phyloP scores from a whole-genome alignment of 2,329 filamentous ascomycete species.

The Penicillium digitatum region DNA sequence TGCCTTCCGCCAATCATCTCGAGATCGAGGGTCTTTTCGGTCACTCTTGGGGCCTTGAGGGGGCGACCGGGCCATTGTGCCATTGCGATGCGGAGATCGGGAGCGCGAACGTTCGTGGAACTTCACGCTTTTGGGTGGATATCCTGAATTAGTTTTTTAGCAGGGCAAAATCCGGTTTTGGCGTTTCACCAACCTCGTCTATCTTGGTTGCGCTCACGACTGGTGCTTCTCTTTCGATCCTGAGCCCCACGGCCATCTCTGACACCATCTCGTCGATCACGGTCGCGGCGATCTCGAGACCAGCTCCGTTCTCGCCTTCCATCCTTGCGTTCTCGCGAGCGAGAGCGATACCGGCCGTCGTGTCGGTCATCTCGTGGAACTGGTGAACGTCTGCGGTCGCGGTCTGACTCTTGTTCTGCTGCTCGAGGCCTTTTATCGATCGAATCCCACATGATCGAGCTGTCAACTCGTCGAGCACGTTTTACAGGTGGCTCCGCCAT shows the following conservation, averaged over 20 bases:
- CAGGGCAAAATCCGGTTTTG: neutral
- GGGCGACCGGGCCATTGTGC: slow-evolving; percentile 34
- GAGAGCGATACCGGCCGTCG: slow-evolving; percentile 39
- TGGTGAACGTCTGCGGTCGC: slow-evolving; percentile 37
- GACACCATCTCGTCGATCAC: slow-evolving; percentile 34
- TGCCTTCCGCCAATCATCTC: slow-evolving; percentile 20
- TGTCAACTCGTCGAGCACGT: slow-evolving; percentile 53
- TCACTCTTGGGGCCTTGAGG: slow-evolving; percentile 34
- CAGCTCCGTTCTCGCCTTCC: slow-evolving; percentile 43
- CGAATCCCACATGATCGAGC: slow-evolving; percentile 59
- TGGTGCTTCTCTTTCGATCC: slow-evolving; percentile 40
- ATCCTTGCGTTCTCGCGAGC: slow-evolving; percentile 39
- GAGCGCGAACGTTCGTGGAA: slow-evolving; percentile 38
- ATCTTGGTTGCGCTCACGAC: slow-evolving; percentile 37
- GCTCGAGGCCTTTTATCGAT: slow-evolving; percentile 32
- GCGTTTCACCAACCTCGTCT: slow-evolving; percentile 36
- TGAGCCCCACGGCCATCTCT: slow-evolving; percentile 38
- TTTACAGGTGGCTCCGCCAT: slow-evolving; percentile 55
- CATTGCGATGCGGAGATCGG: slow-evolving; percentile 34
- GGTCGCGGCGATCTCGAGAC: slow-evolving; percentile 42
- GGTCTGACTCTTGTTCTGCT: slow-evolving; percentile 33
- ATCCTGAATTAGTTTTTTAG: slow-evolving; percentile 19
- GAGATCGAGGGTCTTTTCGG: slow-evolving; percentile 29
- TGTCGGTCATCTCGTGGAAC: slow-evolving; percentile 38
- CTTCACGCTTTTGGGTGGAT: slow-evolving; percentile 31